These are phyloP conservation scores for Achaetomium macrosporum DNA, from an alignment of 2,329 filamentous ascomycete genomes.

Conservation along the genomic window DNA sequence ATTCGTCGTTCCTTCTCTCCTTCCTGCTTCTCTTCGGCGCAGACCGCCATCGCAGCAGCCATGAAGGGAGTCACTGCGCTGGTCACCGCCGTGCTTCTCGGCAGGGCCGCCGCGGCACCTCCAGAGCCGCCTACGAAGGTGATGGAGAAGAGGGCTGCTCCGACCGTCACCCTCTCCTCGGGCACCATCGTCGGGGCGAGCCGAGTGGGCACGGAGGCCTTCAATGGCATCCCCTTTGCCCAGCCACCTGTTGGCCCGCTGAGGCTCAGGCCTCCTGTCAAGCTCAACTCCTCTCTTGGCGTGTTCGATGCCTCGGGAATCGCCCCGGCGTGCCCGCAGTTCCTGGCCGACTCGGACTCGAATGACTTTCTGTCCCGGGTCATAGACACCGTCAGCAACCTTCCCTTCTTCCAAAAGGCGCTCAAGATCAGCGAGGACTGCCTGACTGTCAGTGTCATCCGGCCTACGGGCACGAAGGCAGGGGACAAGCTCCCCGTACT, in stretches of 20 bases:
- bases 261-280: conserved; percentile 63
- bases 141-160: conserved; percentile 41
- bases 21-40: neutral
- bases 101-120: conserved; percentile 21
- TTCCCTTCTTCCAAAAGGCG: conserved; percentile 51
- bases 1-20: neutral
- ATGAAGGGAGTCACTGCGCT: conserved; percentile 24
- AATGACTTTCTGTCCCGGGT: conserved; percentile 37
- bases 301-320: conserved; percentile 53
- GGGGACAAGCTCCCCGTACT: conserved; percentile 58
- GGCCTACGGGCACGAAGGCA: conserved; percentile 50
- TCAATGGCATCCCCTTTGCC: conserved; percentile 71
- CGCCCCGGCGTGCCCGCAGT: conserved; percentile 65
- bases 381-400: conserved; percentile 45
- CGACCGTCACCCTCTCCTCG: conserved; percentile 48
- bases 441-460: conserved; percentile 53
- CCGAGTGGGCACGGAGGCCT: conserved; percentile 54
- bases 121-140: conserved; percentile 25
- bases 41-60: conserved; percentile 6
- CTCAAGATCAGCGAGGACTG: conserved; percentile 58
- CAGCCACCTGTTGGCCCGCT: conserved; percentile 60
- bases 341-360: conserved; percentile 50
- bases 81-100: conserved; percentile 20
- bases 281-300: conserved; percentile 51
- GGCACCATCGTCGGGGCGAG: conserved; percentile 50